A percentile compares a stretch with the other conserved stretches of the same genome.
phyloP scores from a whole-genome alignment of 73 alveolate species.

The Symbiodinium pilosum region DNA sequence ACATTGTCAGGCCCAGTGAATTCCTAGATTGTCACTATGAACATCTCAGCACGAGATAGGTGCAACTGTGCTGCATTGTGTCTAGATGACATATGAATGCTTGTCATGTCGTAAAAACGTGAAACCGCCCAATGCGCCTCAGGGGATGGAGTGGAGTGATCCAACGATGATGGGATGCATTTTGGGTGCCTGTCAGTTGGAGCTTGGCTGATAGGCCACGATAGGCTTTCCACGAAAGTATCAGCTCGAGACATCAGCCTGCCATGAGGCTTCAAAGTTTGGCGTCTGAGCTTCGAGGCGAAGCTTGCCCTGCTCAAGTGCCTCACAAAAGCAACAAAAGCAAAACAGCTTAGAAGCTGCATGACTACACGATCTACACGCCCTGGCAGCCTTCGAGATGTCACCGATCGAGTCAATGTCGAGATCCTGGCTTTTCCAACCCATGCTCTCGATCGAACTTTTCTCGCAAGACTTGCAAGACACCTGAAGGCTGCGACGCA shows the following conservation, averaged over 20 bases:
- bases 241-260: neutral
- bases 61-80: too few species aligned
- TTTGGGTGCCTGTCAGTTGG: slow-evolving; percentile 26
- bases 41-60: too few species aligned
- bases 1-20: too few species aligned
- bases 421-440: slow-evolving; percentile 1
- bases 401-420: slow-evolving; percentile 23
- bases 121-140: too few species aligned
- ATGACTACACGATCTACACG: too few species aligned
- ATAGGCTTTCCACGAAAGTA: too few species aligned
- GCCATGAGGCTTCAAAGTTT: neutral
- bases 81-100: too few species aligned
- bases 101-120: too few species aligned
- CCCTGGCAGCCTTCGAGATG: slow-evolving; percentile 24
- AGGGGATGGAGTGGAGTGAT: slow-evolving; percentile 26
- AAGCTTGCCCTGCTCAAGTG: slow-evolving; percentile 47
- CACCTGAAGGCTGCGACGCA: slow-evolving; percentile 48
- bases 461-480: too few species aligned
- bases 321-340: neutral
- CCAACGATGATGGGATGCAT: slow-evolving; percentile 44
- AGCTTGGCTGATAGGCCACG: neutral
- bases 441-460: too few species aligned
- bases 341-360: too few species aligned
- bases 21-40: too few species aligned
- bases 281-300: slow-evolving; percentile 26